A percentile compares a stretch with the other conserved stretches of the same genome.
These are phyloP conservation scores for Fusarium sp. DNA, from an alignment of 2,329 filamentous ascomycete species.

Conservation along the genomic window DNA sequence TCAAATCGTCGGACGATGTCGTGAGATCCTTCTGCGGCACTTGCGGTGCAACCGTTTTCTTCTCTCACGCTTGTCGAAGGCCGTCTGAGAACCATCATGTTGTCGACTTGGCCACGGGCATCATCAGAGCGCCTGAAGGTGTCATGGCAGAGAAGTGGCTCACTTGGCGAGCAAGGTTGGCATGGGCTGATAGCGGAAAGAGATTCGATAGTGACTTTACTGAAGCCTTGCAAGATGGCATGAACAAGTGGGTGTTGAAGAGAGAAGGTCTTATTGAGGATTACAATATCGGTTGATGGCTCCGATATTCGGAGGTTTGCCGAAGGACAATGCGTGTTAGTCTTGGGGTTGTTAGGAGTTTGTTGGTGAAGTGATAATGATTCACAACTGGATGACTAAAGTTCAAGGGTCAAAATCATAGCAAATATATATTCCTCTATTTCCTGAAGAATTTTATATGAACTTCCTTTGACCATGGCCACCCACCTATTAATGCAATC, in stretches of 20 bases:
- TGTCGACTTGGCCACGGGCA: slow-evolving; percentile 54
- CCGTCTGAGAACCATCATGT: slow-evolving; percentile 47
- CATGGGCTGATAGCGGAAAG: slow-evolving; percentile 47
- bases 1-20: slow-evolving; percentile 51
- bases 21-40: slow-evolving; percentile 55
- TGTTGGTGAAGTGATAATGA: background rate
- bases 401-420: no score
- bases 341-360: background rate
- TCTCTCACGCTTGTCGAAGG: slow-evolving; percentile 39
- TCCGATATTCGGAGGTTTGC: slow-evolving; percentile 30
- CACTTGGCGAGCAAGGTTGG: slow-evolving; percentile 54
- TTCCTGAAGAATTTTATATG: background rate
- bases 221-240: slow-evolving; percentile 49
- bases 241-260: slow-evolving; percentile 50
- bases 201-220: slow-evolving; percentile 50
- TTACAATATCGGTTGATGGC: slow-evolving; percentile 40
- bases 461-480: background rate
- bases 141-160: slow-evolving; percentile 57
- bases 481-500: background rate
- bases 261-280: slow-evolving; percentile 47
- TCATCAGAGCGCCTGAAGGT: slow-evolving; percentile 57
- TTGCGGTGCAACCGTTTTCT: slow-evolving; percentile 58
- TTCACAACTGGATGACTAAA: background rate
- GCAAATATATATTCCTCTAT: background rate
- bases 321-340: slow-evolving; percentile 16